A percentile compares a stretch with the other conserved stretches of the same genome.
Conservation (phyloP, 805 yeast species). For the Yarrowia sp. region DNA sequence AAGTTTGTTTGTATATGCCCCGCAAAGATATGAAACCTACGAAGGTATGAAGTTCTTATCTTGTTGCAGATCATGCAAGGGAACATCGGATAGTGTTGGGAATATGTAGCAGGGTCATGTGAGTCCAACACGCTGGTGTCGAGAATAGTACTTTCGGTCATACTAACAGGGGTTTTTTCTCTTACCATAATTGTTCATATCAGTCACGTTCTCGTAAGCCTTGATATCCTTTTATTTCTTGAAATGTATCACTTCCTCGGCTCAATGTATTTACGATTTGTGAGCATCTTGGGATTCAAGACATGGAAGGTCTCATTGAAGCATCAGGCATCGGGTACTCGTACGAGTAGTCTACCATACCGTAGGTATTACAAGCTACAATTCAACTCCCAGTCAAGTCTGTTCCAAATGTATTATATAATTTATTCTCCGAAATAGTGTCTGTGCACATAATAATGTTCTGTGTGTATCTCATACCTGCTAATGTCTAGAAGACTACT, state of each 20-base stretch:
- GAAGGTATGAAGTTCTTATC: neutral
- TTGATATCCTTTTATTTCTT: neutral
- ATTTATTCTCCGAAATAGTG: neutral
- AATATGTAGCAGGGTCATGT: neutral
- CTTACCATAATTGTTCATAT: too few relatives aligned
- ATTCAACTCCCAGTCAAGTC: neutral
- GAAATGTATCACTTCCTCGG: neutral
- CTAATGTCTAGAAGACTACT: neutral
- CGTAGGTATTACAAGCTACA: neutral
- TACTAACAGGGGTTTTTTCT: too few relatives aligned
- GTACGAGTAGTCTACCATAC: too few relatives aligned
- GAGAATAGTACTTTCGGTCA: neutral
- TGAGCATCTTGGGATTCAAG: neutral
- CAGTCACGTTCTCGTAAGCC: neutral
- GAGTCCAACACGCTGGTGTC: neutral
- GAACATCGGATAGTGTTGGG: neutral
- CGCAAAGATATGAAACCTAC: slow-evolving; percentile 4
- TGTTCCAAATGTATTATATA: neutral
- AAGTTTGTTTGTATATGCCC: neutral
- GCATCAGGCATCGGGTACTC: too few relatives aligned
- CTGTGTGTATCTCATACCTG: neutral
- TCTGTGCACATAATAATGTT: neutral
- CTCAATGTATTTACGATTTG: neutral
- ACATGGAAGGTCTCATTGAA: neutral
- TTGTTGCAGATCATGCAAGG: slow-evolving; percentile 13